These are phyloP conservation scores for Penicillium corylophilum DNA, from an alignment of 2,329 filamentous ascomycete genomes.

Conservation along the genomic window DNA sequence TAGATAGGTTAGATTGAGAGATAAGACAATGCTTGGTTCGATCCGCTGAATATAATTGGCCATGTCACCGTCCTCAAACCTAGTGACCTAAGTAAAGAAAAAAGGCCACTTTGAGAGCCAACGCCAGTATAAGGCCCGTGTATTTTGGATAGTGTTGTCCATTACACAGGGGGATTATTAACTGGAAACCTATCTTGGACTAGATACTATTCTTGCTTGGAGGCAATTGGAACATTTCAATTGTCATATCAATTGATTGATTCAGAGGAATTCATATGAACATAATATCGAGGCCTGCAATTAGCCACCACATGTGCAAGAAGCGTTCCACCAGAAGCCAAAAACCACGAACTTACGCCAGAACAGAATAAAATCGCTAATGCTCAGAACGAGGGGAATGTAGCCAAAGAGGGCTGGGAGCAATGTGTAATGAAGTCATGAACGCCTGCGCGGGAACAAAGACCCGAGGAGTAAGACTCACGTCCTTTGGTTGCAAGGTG, in stretches of 20 bases:
- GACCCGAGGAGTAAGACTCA: not conserved
- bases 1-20: not conserved
- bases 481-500: not conserved
- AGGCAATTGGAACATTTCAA: too few relatives aligned
- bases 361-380: constrained; percentile 7
- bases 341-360: constrained; percentile 1
- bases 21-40: not conserved
- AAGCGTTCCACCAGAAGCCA: constrained; percentile 1
- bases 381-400: constrained; percentile 19
- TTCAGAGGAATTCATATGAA: not conserved
- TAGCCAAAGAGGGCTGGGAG: constrained; percentile 5
- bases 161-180: not conserved
- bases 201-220: not conserved
- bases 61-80: not conserved
- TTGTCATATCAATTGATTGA: not conserved
- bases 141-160: not conserved
- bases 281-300: not conserved
- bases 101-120: not conserved
- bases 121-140: not conserved
- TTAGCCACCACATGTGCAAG: not conserved
- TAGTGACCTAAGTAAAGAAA: not conserved
- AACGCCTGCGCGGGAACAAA: not conserved
- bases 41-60: not conserved
- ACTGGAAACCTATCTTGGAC: not conserved
- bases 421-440: not conserved